Evolutionary conservation across 768 basidiomycete genomes (phyloP), one percentile per base, ranked within the genome.

Genomic region (Trametes punicea): DNA sequence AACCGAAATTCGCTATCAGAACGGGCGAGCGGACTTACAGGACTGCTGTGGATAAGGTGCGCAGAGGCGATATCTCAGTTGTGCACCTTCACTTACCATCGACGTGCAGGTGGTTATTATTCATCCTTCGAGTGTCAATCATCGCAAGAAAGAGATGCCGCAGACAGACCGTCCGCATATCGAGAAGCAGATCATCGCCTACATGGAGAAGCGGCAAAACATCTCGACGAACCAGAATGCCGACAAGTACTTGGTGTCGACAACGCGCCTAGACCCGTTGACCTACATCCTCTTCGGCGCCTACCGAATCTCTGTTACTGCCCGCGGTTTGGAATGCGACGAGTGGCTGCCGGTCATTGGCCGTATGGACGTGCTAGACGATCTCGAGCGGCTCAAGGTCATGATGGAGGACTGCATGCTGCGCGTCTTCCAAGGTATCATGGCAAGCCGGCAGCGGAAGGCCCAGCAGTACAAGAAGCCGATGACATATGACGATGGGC

Each of bases 241-340:
- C 3, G 82, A 85, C 64, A 92, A 81, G 46, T 87, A 79, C 69
- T 76, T 96, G 20, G 80, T 93, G 46, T 84, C 80, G 30, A 93
- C 92, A 11, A 94, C 92, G 0, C 84, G 85, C 41, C 74, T 98
- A 23, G 93, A 96, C 67, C 89, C 90, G 8, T 77, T 98, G 77
- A 87, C 87, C 4, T 96, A 94, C 68, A 78, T 96, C 69, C 77
- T 98, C 10, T 96, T 98, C 64, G 95, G 94, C 6, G 93, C 93
- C 0, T 84, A 91, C 69, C 80, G 85, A 46, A 78, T 94, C 27
- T 72, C 81, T 57, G 83, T 88, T 38, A 81, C 81, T 0, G 80
- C 83, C 34, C 78, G 81, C 16, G 91, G 93, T 6, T 69, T 98
- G 46, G 85, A 88, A 65, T 94, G 92, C 65, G 95, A 98, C 65